These are phyloP conservation scores for Colletotrichum aenigma DNA, from an alignment of 2,329 filamentous ascomycete genomes.

Conservation along the genomic window DNA sequence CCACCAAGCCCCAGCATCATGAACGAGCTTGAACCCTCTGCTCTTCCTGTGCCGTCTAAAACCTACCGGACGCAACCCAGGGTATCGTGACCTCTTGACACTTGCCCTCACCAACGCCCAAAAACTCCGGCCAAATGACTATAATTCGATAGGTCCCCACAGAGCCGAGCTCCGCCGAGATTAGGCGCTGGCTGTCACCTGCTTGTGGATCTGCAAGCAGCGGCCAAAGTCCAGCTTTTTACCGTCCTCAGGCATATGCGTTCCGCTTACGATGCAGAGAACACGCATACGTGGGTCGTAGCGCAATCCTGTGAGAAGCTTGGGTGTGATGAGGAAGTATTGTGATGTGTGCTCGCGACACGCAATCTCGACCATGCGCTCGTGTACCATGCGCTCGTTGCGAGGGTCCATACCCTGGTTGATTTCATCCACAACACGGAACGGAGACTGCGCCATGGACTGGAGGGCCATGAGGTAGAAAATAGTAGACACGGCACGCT, in stretches of 20 bases:
- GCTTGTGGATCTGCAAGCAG: constrained; percentile 48
- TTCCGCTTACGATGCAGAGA: constrained; percentile 90
- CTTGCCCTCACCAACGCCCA: background rate
- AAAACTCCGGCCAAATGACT: background rate
- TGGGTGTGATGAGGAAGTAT: constrained; percentile 98
- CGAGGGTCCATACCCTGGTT: constrained; percentile 99
- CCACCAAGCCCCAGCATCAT: background rate
- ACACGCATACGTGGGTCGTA: constrained; percentile 94
- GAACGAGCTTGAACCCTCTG: background rate
- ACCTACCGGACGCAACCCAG: background rate
- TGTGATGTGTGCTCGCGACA: constrained; percentile 80
- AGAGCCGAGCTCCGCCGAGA: background rate
- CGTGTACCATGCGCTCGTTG: constrained; percentile 97
- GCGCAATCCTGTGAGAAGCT: constrained; percentile 82
- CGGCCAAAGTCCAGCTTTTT: constrained; percentile 53
- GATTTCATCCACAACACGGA: constrained; percentile 98
- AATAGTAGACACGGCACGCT: constrained; percentile 94
- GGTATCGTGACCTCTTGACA: background rate
- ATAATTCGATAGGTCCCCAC: background rate
- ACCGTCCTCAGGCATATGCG: constrained; percentile 66
- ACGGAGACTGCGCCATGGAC: constrained; percentile 89
- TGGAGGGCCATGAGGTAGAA: constrained; percentile 99
- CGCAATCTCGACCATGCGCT: constrained; percentile 97
- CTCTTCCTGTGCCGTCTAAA: background rate
- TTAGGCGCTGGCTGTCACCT: constrained; percentile 37